Evolutionary conservation across 768 basidiomycete genomes (phyloP).

Genomic region (Phanerochaete sordida): DNA sequence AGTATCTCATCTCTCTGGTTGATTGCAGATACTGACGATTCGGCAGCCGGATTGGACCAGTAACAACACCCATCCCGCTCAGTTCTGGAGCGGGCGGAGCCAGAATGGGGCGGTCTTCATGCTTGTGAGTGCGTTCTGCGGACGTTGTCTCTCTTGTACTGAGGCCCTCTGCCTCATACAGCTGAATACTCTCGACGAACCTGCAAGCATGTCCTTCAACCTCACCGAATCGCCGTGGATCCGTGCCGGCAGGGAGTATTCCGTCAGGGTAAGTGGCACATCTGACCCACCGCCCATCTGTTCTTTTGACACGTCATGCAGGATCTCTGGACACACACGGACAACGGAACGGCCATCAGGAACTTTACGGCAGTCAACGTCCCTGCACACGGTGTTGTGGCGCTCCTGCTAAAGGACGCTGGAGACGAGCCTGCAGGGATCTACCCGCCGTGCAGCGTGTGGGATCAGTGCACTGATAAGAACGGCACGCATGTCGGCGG

Average conservation of each 20-base stretch:
- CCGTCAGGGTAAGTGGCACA: constrained; percentile 49
- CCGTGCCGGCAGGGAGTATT: constrained; percentile 60
- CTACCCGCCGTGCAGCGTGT: constrained; percentile 52
- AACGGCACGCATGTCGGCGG: constrained; percentile 45
- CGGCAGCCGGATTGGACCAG: constrained; percentile 34
- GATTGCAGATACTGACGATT: not conserved
- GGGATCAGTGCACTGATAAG: constrained; percentile 55
- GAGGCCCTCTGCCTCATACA: constrained; percentile 18
- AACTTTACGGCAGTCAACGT: constrained; percentile 56
- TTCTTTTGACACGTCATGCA: constrained; percentile 20
- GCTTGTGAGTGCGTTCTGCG: constrained; percentile 41
- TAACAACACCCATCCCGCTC: constrained; percentile 52
- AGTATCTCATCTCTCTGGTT: constrained; percentile 16
- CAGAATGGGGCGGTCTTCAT: constrained; percentile 65
- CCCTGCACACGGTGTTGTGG: constrained; percentile 68
- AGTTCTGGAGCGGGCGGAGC: constrained; percentile 67
- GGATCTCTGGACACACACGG: constrained; percentile 73
- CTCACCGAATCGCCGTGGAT: constrained; percentile 71
- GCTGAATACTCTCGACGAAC: constrained; percentile 58
- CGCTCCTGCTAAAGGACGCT: constrained; percentile 59
- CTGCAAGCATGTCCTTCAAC: constrained; percentile 57
- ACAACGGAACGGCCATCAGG: constrained; percentile 63
- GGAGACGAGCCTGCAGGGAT: constrained; percentile 62
- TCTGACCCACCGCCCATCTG: not conserved
- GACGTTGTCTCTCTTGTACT: not conserved